Base-by-base conservation (phyloP, 768 basidiomycete genomes). In the Daedaleopsis nitida region DNA sequence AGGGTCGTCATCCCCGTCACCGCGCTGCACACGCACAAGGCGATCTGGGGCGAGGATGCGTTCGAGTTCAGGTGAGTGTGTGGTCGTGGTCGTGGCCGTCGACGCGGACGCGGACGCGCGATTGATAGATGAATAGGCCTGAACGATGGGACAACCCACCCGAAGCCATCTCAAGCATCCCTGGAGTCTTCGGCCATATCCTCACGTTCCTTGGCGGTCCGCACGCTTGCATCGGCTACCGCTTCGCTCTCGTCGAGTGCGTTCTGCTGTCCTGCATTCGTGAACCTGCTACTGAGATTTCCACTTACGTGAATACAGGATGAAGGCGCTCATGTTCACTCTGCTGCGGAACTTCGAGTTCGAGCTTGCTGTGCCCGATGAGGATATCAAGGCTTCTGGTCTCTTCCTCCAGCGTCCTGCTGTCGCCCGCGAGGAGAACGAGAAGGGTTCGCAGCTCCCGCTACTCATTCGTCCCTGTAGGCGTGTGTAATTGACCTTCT, bases 201-300 rank as follows among this genome's bases (percentile, higher is more conserved):
- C 68, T 88, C 39, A 80, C 84, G 0, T 91, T 91, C 78, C 65
- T 86, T 2, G 85, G 85, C 38, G 88, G 88, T 6, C 83, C 86
- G 14, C 79, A 80, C 21, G 79, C 85, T 0, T 91, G 88, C 62
- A 88, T 89, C 39, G 87, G 87, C 0, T 88, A 83, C 68, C 80
- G 84, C 5, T 89, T 89, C 68, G 77, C 88, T 16, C 70, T 88
- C 21, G 74, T 82, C n/a, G 86, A 86, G 83, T 86, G 60, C 43
- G 83, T 78, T n/a, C n/a, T n/a, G n/a, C n/a, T n/a, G n/a, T n/a
- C n/a, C n/a, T n/a, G n/a, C n/a, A n/a, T n/a, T n/a, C n/a, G n/a
- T n/a, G n/a, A n/a, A n/a, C n/a, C n/a, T n/a, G n/a, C n/a, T n/a
- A n/a, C n/a, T n/a, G n/a, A n/a, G n/a, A n/a, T n/a, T n/a, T n/a